Percentiles rank a stretch among this genome's conserved stretches.
phyloP scores from a whole-genome alignment of 202 grass and related monocot genomes.

The Miscanthus sacchariflorus region DNA sequence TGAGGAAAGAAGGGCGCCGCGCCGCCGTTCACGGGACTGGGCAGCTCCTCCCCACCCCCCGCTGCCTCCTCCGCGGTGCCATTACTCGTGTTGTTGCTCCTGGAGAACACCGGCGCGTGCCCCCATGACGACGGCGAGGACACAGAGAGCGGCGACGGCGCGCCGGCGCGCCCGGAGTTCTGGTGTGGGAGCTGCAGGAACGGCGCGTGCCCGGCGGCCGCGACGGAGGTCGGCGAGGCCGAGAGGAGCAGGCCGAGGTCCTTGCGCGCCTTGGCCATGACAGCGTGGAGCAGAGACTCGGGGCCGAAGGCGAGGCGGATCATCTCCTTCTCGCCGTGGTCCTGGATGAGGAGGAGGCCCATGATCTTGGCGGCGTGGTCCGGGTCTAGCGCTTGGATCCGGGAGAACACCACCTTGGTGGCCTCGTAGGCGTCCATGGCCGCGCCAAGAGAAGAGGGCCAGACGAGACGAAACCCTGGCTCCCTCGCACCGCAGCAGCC shows the following conservation, averaged over 20 bases:
- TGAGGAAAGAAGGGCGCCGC: constrained; percentile 61
- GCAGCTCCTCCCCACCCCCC: constrained; percentile 54
- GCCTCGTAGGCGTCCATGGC: constrained; percentile 94
- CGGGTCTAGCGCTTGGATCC: constrained; percentile 86
- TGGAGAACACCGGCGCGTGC: constrained; percentile 65
- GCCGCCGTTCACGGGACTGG: constrained; percentile 54
- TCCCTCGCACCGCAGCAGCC: constrained; percentile 1
- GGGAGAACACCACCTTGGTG: constrained; percentile 91
- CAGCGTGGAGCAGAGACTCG: constrained; percentile 71
- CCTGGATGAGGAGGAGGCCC: constrained; percentile 86
- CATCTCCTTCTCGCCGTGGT: constrained; percentile 97
- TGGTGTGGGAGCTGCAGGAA: constrained; percentile 65
- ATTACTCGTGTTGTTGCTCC: constrained; percentile 58
- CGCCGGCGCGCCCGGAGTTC: constrained; percentile 61
- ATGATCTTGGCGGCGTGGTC: constrained; percentile 95
- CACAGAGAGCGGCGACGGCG: constrained; percentile 61
- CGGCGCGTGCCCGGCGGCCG: constrained; percentile 32
- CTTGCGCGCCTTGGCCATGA: constrained; percentile 75
- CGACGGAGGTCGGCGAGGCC: constrained; percentile 43
- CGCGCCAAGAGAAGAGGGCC: constrained; percentile 15
- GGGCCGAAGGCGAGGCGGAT: constrained; percentile 93
- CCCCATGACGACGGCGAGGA: constrained; percentile 81
- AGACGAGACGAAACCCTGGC: constrained; percentile 18
- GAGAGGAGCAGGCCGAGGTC: constrained; percentile 61
- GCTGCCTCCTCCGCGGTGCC: constrained; percentile 42